Evolutionary conservation across 2,329 filamentous ascomycete genomes (phyloP), one percentile per base, ranked within the genome.

Genomic region (Macroventuria anomochaeta): DNA sequence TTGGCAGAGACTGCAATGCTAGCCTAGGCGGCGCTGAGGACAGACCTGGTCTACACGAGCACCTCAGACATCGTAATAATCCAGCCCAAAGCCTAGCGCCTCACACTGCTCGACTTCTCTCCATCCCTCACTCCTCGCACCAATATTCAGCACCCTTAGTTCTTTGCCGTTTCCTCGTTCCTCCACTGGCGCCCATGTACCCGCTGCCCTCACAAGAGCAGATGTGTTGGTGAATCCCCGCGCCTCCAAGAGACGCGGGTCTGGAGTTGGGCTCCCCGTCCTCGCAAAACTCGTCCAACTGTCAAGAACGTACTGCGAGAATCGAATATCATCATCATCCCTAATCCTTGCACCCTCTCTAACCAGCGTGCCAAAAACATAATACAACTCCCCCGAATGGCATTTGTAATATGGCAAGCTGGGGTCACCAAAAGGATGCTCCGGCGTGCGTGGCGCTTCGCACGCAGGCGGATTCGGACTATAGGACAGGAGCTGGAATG

Each of bases 391-490:
- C 17, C 70, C 71, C 7, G 67, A 69, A 40, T 74, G 71, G 23
- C 55, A 63, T 23, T 58, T 64, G 32, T 61, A 69, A 46, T 65
- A 68, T 10, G 67, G 64, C 15, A 49, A 43, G 7, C 23, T 41
- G 1, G 68, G 49, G 37, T 74, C 64, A 7, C 71, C 71, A 20
- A 51, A 56, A 0, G 69, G 76, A 32, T 63, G 53, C 2, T 29
- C 46, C 3, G 63, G 21, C 4, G 65, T 62, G 12, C 32, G 39
- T 1, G 71, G 69, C 3, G 70, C 64, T 20, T 68, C 62, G 50
- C 80, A 82, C 7, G 63, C 63, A 1, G 65, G 67, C 11, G 62
- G 52, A 36, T 74, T 74, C 2, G 69, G 69, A 28, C 57, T 62
- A 53, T 58, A 72, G 25, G 61, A 61, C 2, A 42, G 42, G 13